Evolutionary conservation across 495 filamentous ascomycete genomes (phyloP), one percentile per base, ranked within the genome.

Genomic region (Aspergillus sclerotioniger): DNA sequence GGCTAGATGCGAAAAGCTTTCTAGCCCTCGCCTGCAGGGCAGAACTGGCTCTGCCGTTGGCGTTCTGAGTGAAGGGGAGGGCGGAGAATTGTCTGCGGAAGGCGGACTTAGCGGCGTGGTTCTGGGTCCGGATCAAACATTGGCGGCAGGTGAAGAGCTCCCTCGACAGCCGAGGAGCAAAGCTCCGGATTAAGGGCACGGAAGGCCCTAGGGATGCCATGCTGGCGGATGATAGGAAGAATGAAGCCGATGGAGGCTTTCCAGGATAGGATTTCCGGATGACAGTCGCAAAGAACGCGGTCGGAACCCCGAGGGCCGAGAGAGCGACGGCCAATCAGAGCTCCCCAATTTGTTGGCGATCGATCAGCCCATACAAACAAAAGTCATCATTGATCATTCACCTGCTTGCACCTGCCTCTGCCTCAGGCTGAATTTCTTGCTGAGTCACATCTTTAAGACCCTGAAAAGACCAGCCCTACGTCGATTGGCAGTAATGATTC

Each of bases 81-180:
- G 71, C 51, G 21, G 55, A 53, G 60, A 69, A 71, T 7, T 61
- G 59, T 41, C 54, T 74, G 58, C 73, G 73, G 60, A 76, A 68
- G 31, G 59, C 43, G 31, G 69, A 67, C 45, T 67, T 72, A 57
- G 64, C 66, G 19, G 62, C 67, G 60, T 62, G 68, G 56, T 64
- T 69, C 45, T 69, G 70, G 49, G 53, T 72, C 17, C 63, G 70
- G 12, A 53, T 44, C 15, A 87, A 71, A 64, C 85, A 90, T 77
- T 87, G 83, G 51, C 81, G 80, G 70, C 87, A 87, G 58, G 82
- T 75, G 59, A 87, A 84, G 49, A 84, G 76, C 44, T 81, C 75
- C 21, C 76, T 69, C 3, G 83, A 72, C 13, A 89, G 64, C 54
- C 79, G 79, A 9, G 81, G 74, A 51, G 78, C 78, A 48, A 72